phyloP scores from a whole-genome alignment of 441 rosid genomes.

The Bruguiera hainesii region DNA sequence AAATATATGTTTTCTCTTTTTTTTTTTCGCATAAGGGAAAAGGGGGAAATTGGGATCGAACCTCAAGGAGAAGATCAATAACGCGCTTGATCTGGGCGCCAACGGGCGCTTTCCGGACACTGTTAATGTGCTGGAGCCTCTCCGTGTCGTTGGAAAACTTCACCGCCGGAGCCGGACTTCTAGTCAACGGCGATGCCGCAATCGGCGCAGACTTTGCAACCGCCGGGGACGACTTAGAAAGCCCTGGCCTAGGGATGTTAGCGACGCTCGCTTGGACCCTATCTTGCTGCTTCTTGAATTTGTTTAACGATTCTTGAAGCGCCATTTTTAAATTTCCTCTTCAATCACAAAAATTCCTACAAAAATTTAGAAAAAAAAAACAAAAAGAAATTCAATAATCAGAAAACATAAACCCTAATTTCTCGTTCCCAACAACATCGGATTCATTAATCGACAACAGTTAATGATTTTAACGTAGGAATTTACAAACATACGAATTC shows the following conservation, averaged over 20 bases:
- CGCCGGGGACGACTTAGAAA: conserved; percentile 29
- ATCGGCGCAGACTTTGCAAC: conserved; percentile 25
- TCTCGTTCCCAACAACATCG: no score
- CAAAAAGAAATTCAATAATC: no score
- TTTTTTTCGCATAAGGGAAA: no score
- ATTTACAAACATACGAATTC: no score
- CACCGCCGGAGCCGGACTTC: conserved; percentile 43
- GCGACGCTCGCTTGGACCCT: conserved; percentile 60
- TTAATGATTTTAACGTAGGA: no score
- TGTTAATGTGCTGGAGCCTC: conserved; percentile 64
- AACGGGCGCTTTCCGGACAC: conserved; percentile 67
- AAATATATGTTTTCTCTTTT: no score
- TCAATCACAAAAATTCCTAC: no score
- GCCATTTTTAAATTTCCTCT: conserved; percentile 38
- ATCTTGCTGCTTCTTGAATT: conserved; percentile 71
- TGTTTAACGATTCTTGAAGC: conserved; percentile 51
- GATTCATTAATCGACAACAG: no score
- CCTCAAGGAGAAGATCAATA: conserved; percentile 64
- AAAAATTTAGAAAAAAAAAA: no score
- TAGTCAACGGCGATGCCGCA: conserved; percentile 34
- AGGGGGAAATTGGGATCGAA: conserved; percentile 15
- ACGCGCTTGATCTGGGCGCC: conserved; percentile 95
- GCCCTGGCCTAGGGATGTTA: conserved; percentile 45
- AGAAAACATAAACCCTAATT: no score
- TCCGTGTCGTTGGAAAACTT: conserved; percentile 82